Conservation (phyloP, 2,329 filamentous ascomycete species). For the Aspergillus cejpii region DNA sequence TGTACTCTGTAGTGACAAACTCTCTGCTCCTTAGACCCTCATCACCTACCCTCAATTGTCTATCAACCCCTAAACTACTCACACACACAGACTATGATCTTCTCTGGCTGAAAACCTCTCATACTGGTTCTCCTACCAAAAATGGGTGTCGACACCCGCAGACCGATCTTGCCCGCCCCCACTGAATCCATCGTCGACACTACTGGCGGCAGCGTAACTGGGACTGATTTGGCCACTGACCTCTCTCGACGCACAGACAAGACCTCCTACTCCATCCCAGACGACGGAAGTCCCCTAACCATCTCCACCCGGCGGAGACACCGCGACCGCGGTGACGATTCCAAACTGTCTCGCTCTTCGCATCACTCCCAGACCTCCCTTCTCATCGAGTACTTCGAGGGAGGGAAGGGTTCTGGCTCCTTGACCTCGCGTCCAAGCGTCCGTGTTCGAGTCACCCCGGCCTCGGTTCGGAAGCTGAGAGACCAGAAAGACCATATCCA, state of each 20-base stretch:
- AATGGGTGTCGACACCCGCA: slow-evolving; percentile 46
- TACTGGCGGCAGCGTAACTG: slow-evolving; percentile 37
- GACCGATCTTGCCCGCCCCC: slow-evolving; percentile 45
- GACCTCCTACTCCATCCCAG: slow-evolving; percentile 46
- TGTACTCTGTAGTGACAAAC: neutral
- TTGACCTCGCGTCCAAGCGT: slow-evolving; percentile 73
- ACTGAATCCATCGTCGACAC: slow-evolving; percentile 47
- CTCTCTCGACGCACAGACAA: slow-evolving; percentile 46
- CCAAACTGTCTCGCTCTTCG: slow-evolving; percentile 47
- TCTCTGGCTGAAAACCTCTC: slow-evolving; percentile 24
- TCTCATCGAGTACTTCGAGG: slow-evolving; percentile 92
- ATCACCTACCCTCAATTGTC: neutral
- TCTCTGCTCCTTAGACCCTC: neutral
- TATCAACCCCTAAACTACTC: too few species aligned
- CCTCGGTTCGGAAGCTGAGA: slow-evolving; percentile 51
- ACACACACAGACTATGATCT: slow-evolving; percentile 30
- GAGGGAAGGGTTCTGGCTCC: slow-evolving; percentile 53
- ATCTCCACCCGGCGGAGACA: slow-evolving; percentile 60
- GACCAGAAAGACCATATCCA: slow-evolving; percentile 66
- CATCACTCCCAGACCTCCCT: slow-evolving; percentile 76
- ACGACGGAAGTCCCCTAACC: slow-evolving; percentile 69
- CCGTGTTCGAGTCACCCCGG: slow-evolving; percentile 71
- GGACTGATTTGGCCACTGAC: slow-evolving; percentile 46
- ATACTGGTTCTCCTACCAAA: slow-evolving; percentile 19
- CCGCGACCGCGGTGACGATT: slow-evolving; percentile 53